Base-by-base conservation (phyloP, 805 yeast genomes). In the Saturnispora diversa region DNA sequence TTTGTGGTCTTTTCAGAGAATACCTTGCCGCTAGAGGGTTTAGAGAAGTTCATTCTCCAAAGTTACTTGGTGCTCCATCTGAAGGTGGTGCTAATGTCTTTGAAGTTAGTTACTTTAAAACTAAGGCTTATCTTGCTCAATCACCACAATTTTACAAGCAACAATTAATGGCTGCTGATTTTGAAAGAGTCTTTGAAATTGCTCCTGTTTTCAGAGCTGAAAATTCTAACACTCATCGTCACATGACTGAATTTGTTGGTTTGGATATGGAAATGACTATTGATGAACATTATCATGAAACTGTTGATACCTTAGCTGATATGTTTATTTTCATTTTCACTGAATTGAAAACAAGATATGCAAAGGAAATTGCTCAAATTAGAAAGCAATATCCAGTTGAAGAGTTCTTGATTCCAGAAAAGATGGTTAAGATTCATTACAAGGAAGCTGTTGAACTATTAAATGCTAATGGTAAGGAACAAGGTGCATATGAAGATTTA, bases 181-280 rank as follows among this genome's bases (percentile, higher is more conserved):
- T 90, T 55, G 98, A 92, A 70, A 78, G 77, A 56, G 99, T 92
- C 36, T 92, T 77, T 60, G 99, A 92, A 69, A 74, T 92, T 56
- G 97, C 92, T 2, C 97, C 99, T 27, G 97, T 92, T 32, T 92
- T 92, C 76, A 79, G 99, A 68, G 99, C 99, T 43, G 99, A 92
- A 66, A 90, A 92, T 73, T 90, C 97, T 47, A 88, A 92, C 71
- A 90, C 98, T 16, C 97, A 92, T 65, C 88, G 99, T 69, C 99
- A 92, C 66, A 81, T 92, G 95, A 92, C 99, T 43, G 99, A 92
- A 67, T 92, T 92, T 63, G 84, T 83, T 47, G 99, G 99, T 44
- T 78, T 94, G 55, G 99, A 92, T 72, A 67, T 92, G 67, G 99
- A 92, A 68, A 87, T 92, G 95, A 84, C 96, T 9, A 84, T 92